Percentiles rank a stretch among this genome's conserved stretches.
These are phyloP conservation scores for Emericellopsis atlantica DNA, from an alignment of 2,329 filamentous ascomycete genomes.

Conservation along the genomic window DNA sequence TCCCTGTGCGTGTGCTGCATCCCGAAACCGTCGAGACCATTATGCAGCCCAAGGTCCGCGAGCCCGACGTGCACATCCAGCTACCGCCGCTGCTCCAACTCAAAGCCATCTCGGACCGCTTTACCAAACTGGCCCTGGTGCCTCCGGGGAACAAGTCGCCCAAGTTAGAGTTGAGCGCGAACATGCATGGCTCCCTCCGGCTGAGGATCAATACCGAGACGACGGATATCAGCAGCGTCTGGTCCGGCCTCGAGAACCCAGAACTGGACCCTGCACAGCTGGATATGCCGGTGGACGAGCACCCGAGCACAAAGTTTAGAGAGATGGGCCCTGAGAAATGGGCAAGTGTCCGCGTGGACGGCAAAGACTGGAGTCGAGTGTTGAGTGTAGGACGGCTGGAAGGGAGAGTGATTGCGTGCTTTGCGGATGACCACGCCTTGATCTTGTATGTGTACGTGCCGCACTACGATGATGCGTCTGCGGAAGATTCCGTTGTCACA, in stretches of 20 bases:
- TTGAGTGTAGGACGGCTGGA: slow-evolving; percentile 83
- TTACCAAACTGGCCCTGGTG: slow-evolving; percentile 66
- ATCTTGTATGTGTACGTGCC: slow-evolving; percentile 75
- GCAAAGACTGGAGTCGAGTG: slow-evolving; percentile 88
- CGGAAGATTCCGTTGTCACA: slow-evolving; percentile 64
- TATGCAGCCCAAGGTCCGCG: slow-evolving; percentile 80
- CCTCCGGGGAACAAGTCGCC: slow-evolving; percentile 26
- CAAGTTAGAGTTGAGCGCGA: slow-evolving; percentile 77
- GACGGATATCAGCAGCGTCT: slow-evolving; percentile 73
- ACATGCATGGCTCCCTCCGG: slow-evolving; percentile 82
- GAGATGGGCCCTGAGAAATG: slow-evolving; percentile 68
- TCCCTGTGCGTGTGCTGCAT: slow-evolving; percentile 84
- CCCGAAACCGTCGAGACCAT: slow-evolving; percentile 79
- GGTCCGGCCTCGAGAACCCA: slow-evolving; percentile 78
- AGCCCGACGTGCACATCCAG: slow-evolving; percentile 89
- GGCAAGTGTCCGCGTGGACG: slow-evolving; percentile 85
- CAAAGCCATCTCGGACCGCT: slow-evolving; percentile 89
- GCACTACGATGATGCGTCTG: slow-evolving; percentile 51
- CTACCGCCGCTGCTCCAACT: slow-evolving; percentile 78
- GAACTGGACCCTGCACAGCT: slow-evolving; percentile 71
- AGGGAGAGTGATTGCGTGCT: slow-evolving; percentile 85
- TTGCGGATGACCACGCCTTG: slow-evolving; percentile 66
- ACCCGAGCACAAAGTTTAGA: slow-evolving; percentile 71
- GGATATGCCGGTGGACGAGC: slow-evolving; percentile 58
- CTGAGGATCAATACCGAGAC: slow-evolving; percentile 74